Percentiles rank a stretch among this genome's conserved stretches.
Evolutionary conservation across 2,329 filamentous ascomycete genomes (phyloP).

Genomic region (Neofusicoccum parvum): DNA sequence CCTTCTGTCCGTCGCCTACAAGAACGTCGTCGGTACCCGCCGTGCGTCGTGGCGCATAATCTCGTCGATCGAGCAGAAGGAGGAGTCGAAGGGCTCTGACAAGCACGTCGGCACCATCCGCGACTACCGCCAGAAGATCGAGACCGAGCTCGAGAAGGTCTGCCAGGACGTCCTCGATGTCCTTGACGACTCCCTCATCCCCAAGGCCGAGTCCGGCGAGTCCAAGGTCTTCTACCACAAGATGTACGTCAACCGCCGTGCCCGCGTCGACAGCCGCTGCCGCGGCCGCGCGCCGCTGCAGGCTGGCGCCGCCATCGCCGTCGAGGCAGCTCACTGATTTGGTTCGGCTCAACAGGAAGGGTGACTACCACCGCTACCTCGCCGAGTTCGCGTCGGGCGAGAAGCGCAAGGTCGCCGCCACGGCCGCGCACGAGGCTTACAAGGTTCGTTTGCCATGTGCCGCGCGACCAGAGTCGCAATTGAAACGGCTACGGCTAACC

Average conservation of each 20-base stretch:
- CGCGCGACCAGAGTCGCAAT: slow-evolving; percentile 1
- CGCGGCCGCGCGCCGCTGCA: background rate
- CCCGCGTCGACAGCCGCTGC: background rate
- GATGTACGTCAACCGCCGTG: slow-evolving; percentile 65
- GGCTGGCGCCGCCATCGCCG: background rate
- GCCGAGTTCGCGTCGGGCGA: slow-evolving; percentile 95
- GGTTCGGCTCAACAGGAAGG: slow-evolving; percentile 70
- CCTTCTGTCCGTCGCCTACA: slow-evolving; percentile 96
- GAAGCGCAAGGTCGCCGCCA: slow-evolving; percentile 91
- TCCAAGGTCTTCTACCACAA: slow-evolving; percentile 99
- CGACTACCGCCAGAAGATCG: slow-evolving; percentile 98
- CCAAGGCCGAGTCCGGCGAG: slow-evolving; percentile 91
- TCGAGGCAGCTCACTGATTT: slow-evolving; percentile 5
- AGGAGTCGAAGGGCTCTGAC: slow-evolving; percentile 98
- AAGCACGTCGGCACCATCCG: slow-evolving; percentile 89
- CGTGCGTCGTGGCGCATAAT: slow-evolving; percentile 98
- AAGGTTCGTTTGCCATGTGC: slow-evolving; percentile 54
- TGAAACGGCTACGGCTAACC: slow-evolving; percentile 2
- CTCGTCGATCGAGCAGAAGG: slow-evolving; percentile 98
- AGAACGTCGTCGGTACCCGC: slow-evolving; percentile 96
- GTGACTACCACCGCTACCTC: slow-evolving; percentile 98
- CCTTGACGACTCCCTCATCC: slow-evolving; percentile 90
- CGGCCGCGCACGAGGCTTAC: slow-evolving; percentile 95
- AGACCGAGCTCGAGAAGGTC: slow-evolving; percentile 94
- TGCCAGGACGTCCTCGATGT: slow-evolving; percentile 97